These are phyloP conservation scores for Diaporthe destruens DNA, from an alignment of 2,329 filamentous ascomycete species.

Conservation along the genomic window DNA sequence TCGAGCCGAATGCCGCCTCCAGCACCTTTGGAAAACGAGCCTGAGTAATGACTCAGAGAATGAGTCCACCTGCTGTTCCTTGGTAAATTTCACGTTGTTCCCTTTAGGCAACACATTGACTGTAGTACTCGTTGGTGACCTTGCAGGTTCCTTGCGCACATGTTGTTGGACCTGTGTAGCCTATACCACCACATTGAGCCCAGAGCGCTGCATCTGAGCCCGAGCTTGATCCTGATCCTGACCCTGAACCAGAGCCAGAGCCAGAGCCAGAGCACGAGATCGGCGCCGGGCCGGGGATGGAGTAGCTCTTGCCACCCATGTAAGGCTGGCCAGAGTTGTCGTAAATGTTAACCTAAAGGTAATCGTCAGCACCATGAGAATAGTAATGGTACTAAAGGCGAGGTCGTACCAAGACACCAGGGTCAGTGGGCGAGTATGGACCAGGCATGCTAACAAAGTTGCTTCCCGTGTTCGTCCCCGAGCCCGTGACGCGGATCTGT, in stretches of 20 bases:
- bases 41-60: background rate
- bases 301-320: slow-evolving; percentile 57
- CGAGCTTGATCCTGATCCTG: background rate
- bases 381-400: too few relatives aligned
- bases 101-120: slow-evolving; percentile 12
- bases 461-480: slow-evolving; percentile 51
- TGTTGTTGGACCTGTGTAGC: slow-evolving; percentile 19
- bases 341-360: slow-evolving; percentile 58
- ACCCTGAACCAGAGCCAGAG: background rate
- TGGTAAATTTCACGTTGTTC: background rate
- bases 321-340: slow-evolving; percentile 56
- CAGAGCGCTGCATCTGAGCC: slow-evolving; percentile 13
- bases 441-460: slow-evolving; percentile 60
- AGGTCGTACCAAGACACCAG: slow-evolving; percentile 53
- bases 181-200: slow-evolving; percentile 6
- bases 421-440: slow-evolving; percentile 58
- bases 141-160: slow-evolving; percentile 17
- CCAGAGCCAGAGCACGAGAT: slow-evolving; percentile 4
- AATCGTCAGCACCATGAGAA: background rate
- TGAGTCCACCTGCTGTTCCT: background rate
- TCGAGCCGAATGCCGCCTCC: background rate
- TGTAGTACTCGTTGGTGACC: slow-evolving; percentile 14
- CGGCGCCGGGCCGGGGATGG: slow-evolving; percentile 51
- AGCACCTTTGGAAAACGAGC: background rate
- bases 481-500: slow-evolving; percentile 56